Evolutionary conservation across 805 yeast genomes (phyloP), one percentile per base, ranked within the genome.

Genomic region (Candida nemodendra): DNA sequence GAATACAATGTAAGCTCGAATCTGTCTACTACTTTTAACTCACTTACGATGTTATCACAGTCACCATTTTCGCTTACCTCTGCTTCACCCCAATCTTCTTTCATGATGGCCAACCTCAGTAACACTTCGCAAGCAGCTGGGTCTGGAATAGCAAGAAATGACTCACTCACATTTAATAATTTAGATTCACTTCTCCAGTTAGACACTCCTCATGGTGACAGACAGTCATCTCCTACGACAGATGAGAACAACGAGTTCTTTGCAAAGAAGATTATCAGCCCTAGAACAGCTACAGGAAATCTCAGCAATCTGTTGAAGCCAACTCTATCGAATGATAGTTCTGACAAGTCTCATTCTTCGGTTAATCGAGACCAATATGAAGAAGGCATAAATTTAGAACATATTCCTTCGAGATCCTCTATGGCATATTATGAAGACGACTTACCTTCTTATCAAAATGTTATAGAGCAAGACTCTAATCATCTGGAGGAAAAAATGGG

Each of bases 51-150:
- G 31, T 54, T 61, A 2, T 70, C 71, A 4, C 68, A 64, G 31
- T 64, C 68, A 1, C 65, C 64, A 2, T 50, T 71, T 18, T 66
- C 71, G 28, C 46, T 72, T 32, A 42, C 32, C 1, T 44, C 54
- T n/a, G 42, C 31, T 4, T 42, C 51, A 3, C 48, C 51, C 9
- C 54, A 48, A 12, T 30, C 47, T 5, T 12, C 66, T 62, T 1
- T 53, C 17, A 30, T 19, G 18, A 27, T 42, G 32, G 62, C 11
- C 30, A 34, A 16, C 16, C 39, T 39, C 14, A 30, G 30, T 18
- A n/a, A 7, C 16, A 34, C 25, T 3, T 29, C 31, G 7, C 24
- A 21, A 21, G 24, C 24, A 17, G 16, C 31, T 8, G 38, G 21
- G 4, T 33, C 32, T 16, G 25, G 23, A 7, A 16, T 32, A 15